phyloP scores from a whole-genome alignment of 2,329 filamentous ascomycete genomes.

The Penicillium sp. region DNA sequence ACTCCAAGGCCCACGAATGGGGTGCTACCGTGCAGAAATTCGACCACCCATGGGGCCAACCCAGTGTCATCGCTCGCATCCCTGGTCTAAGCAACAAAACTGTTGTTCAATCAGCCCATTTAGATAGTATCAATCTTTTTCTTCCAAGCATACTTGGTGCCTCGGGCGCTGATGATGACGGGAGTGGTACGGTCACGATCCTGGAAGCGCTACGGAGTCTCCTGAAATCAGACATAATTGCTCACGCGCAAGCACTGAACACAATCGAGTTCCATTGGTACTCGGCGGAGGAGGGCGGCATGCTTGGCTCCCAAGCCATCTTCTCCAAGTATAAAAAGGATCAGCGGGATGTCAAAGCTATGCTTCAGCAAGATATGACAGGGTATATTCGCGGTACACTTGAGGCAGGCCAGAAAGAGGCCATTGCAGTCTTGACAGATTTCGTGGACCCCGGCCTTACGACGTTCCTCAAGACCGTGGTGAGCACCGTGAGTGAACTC shows the following conservation, averaged over 20 bases:
- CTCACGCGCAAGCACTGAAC: constrained; percentile 74
- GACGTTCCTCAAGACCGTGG: constrained; percentile 85
- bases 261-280: constrained; percentile 98
- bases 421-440: constrained; percentile 90
- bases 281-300: constrained; percentile 84
- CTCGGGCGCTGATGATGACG: constrained; percentile 94
- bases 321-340: constrained; percentile 79
- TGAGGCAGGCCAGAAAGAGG: constrained; percentile 80
- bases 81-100: constrained; percentile 85
- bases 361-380: constrained; percentile 99
- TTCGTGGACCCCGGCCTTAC: constrained; percentile 84
- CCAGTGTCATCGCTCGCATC: constrained; percentile 88
- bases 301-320: constrained; percentile 87
- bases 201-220: constrained; percentile 86
- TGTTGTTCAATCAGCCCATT: constrained; percentile 86
- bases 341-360: constrained; percentile 81
- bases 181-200: constrained; percentile 90
- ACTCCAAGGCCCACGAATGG: constrained; percentile 70
- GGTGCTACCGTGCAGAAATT: constrained; percentile 76
- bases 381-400: constrained; percentile 84
- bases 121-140: constrained; percentile 94
- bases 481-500: constrained; percentile 63
- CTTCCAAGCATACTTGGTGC: constrained; percentile 81
- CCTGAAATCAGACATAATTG: constrained; percentile 72
- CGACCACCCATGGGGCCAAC: constrained; percentile 83